Percentiles rank a stretch among this genome's conserved stretches.
Evolutionary conservation across 1,139 yeast species (phyloP).

Genomic region (Candida sanyaensis): DNA sequence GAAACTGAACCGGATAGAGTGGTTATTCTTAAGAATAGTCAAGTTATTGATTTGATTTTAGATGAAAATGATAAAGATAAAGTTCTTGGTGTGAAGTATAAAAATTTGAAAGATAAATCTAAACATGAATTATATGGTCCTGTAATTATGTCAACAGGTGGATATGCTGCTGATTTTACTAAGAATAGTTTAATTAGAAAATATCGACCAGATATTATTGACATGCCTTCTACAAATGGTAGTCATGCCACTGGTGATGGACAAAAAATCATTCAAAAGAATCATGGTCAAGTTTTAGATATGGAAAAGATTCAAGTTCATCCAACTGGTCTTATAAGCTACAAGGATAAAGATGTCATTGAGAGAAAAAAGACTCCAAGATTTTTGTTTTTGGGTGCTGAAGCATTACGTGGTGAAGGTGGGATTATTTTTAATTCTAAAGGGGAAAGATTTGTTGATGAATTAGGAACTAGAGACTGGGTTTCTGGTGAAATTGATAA

Average conservation of each 20-base stretch:
- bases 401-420: conserved; percentile 77
- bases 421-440: conserved; percentile 64
- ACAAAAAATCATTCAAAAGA: conserved; percentile 56
- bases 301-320: conserved; percentile 80
- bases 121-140: conserved; percentile 47
- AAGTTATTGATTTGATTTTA: conserved; percentile 54
- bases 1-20: conserved; percentile 54
- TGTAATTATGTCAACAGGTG: conserved; percentile 80
- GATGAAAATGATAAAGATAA: conserved; percentile 22
- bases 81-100: conserved; percentile 53
- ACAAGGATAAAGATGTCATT: conserved; percentile 52
- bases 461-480: conserved; percentile 67
- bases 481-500: conserved; percentile 64
- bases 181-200: conserved; percentile 50
- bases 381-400: conserved; percentile 75
- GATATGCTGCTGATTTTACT: conserved; percentile 65
- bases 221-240: conserved; percentile 74
- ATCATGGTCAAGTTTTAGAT: conserved; percentile 66
- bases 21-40: conserved; percentile 52
- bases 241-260: conserved; percentile 80
- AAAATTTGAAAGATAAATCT: conserved; percentile 35
- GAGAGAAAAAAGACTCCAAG: conserved; percentile 40
- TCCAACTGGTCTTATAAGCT: conserved; percentile 79
- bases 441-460: conserved; percentile 73
- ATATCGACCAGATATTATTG: conserved; percentile 62